Percentiles rank a stretch among this genome's conserved stretches.
These are phyloP conservation scores for Lactuca saligna DNA, from an alignment of 129 eudicot genomes.

Conservation along the genomic window DNA sequence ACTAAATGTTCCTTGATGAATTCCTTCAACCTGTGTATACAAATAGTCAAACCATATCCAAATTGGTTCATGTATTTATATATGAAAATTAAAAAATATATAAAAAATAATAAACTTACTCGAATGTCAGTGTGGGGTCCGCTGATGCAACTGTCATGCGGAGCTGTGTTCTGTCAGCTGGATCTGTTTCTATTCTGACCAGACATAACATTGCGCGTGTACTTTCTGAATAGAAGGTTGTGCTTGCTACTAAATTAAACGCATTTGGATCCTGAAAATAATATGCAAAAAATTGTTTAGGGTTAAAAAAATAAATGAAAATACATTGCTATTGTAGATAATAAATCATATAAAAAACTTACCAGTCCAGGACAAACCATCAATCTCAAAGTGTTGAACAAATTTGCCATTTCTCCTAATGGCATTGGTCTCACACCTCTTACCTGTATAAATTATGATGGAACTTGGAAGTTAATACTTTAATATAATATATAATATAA, in stretches of 20 bases:
- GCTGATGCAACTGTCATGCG: slow-evolving; percentile 95
- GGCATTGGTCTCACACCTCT: slow-evolving; percentile 95
- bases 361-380: slow-evolving; percentile 90
- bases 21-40: slow-evolving; percentile 71
- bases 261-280: slow-evolving; percentile 88
- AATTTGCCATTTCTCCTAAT: slow-evolving; percentile 82
- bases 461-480: neutral
- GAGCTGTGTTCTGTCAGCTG: slow-evolving; percentile 97
- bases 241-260: slow-evolving; percentile 89
- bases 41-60: slow-evolving; percentile 10
- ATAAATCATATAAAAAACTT: slow-evolving; percentile 34
- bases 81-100: too few relatives aligned
- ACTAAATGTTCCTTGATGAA: slow-evolving; percentile 86
- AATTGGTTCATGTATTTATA: neutral
- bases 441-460: slow-evolving; percentile 53
- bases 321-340: neutral
- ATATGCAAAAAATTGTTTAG: neutral
- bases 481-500: neutral
- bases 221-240: slow-evolving; percentile 88
- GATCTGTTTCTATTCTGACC: slow-evolving; percentile 98
- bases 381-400: slow-evolving; percentile 64
- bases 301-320: neutral
- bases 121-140: slow-evolving; percentile 81
- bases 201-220: slow-evolving; percentile 91
- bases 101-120: slow-evolving; percentile 49